Conservation (phyloP, 1,139 yeast species). For the Candida tetrigidarum region DNA sequence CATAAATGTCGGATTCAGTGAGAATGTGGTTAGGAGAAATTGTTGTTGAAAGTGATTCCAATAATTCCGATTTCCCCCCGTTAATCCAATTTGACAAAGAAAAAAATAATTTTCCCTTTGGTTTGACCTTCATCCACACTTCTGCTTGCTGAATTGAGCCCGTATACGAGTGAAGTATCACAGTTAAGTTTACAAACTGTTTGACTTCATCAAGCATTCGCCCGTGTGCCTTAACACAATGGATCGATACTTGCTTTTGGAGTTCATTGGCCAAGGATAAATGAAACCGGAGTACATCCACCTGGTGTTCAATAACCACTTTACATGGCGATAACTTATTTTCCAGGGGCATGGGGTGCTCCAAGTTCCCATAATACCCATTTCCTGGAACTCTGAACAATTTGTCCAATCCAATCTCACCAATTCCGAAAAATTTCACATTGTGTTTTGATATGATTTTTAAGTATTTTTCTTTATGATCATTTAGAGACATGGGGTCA, state of each 20-base stretch:
- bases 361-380: constrained; percentile 55
- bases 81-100: constrained; percentile 71
- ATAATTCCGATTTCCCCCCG: constrained; percentile 30
- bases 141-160: constrained; percentile 74
- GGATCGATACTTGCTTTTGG: constrained; percentile 67
- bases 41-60: constrained; percentile 28
- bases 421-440: constrained; percentile 49
- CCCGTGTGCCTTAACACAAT: constrained; percentile 83
- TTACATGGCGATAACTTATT: constrained; percentile 44
- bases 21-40: constrained; percentile 31
- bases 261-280: constrained; percentile 55
- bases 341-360: constrained; percentile 15
- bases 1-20: constrained; percentile 41
- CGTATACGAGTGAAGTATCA: constrained; percentile 84
- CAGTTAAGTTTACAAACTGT: constrained; percentile 26
- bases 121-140: constrained; percentile 48
- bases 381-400: constrained; percentile 66
- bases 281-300: constrained; percentile 51
- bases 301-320: constrained; percentile 71
- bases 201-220: constrained; percentile 50
- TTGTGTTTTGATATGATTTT: constrained; percentile 25
- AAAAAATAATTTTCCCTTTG: constrained; percentile 37
- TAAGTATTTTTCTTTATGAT: constrained; percentile 37
- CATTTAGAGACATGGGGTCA: constrained; percentile 53
- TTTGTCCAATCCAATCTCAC: constrained; percentile 90